Percentiles rank a stretch among this genome's conserved stretches.
phyloP scores from a whole-genome alignment of 495 filamentous ascomycete genomes.

The Friedmanniomyces endolithicus region DNA sequence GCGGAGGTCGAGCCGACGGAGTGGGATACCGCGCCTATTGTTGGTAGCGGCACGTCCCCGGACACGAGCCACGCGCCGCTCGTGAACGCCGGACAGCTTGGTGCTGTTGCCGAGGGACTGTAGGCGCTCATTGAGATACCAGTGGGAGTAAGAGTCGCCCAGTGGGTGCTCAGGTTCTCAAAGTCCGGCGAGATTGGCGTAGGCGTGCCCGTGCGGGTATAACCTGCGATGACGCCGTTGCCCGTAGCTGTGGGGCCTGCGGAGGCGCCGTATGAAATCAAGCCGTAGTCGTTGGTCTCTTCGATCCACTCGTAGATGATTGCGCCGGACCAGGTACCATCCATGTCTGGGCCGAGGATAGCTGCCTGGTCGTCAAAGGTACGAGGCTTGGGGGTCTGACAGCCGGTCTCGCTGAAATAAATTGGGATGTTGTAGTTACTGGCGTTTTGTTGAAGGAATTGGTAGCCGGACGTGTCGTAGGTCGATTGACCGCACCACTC shows the following conservation, averaged over 20 bases:
- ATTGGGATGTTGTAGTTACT: conserved; percentile 57
- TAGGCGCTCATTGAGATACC: conserved; percentile 55
- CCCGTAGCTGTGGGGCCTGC: not conserved
- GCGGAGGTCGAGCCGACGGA: no score
- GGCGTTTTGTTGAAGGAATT: conserved; percentile 46
- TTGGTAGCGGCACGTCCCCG: conserved; percentile 55
- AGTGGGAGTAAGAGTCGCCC: conserved; percentile 58
- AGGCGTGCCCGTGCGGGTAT: conserved; percentile 56
- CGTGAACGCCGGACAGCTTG: conserved; percentile 60
- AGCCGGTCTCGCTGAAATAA: conserved; percentile 34
- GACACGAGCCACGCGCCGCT: conserved; percentile 58
- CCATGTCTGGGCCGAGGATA: conserved; percentile 65
- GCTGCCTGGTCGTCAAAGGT: conserved; percentile 63
- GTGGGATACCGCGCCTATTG: conserved; percentile 9
- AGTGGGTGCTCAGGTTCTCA: conserved; percentile 59
- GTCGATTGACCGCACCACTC: conserved; percentile 67
- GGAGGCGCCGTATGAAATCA: conserved; percentile 58
- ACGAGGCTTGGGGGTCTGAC: conserved; percentile 51
- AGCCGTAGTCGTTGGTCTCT: conserved; percentile 72
- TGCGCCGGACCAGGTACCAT: conserved; percentile 61
- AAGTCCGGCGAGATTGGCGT: conserved; percentile 67
- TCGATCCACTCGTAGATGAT: conserved; percentile 89
- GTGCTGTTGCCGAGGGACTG: conserved; percentile 46
- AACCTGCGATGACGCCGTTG: conserved; percentile 41
- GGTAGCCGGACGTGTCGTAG: conserved; percentile 59